Evolutionary conservation across 1,139 yeast species (phyloP).

Genomic region (Kodamaea suecica): DNA sequence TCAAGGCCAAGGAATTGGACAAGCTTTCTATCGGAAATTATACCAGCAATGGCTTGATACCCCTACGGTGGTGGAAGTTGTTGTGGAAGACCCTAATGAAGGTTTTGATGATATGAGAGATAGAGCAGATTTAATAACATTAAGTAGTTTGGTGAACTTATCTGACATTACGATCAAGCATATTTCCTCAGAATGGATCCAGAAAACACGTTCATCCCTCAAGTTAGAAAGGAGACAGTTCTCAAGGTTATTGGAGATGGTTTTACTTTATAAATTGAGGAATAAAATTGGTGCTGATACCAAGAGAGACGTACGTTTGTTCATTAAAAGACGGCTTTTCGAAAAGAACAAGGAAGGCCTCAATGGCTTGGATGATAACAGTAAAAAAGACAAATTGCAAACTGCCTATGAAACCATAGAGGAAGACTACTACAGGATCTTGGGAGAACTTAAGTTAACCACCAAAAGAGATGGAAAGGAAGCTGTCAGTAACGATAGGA

Average conservation of each 20-base stretch:
- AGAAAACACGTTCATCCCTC: slow-evolving; percentile 29
- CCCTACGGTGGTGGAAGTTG: slow-evolving; percentile 60
- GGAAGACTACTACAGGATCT: slow-evolving; percentile 63
- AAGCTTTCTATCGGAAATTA: slow-evolving; percentile 56
- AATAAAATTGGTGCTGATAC: slow-evolving; percentile 25
- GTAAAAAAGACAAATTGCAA: slow-evolving; percentile 65
- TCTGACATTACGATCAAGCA: slow-evolving; percentile 19
- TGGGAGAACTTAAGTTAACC: slow-evolving; percentile 34
- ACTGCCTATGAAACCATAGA: slow-evolving; percentile 68
- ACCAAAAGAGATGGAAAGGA: slow-evolving; percentile 12
- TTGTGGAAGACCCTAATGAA: slow-evolving; percentile 95
- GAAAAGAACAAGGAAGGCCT: slow-evolving; percentile 79
- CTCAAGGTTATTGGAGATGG: slow-evolving; percentile 73
- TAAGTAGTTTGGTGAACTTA: slow-evolving; percentile 28
- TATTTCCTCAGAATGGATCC: slow-evolving; percentile 45
- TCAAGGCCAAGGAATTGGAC: slow-evolving; percentile 72
- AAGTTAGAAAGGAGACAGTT: slow-evolving; percentile 82
- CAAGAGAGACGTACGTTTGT: slow-evolving; percentile 47
- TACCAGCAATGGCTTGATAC: slow-evolving; percentile 55
- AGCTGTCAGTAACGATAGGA: not conserved
- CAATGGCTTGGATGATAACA: slow-evolving; percentile 57
- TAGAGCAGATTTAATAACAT: slow-evolving; percentile 64
- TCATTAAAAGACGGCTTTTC: slow-evolving; percentile 70
- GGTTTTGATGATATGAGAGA: slow-evolving; percentile 90
- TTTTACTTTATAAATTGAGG: slow-evolving; percentile 47